Conservation (phyloP, 805 yeast genomes). For the Phaffomyces antillensis region DNA sequence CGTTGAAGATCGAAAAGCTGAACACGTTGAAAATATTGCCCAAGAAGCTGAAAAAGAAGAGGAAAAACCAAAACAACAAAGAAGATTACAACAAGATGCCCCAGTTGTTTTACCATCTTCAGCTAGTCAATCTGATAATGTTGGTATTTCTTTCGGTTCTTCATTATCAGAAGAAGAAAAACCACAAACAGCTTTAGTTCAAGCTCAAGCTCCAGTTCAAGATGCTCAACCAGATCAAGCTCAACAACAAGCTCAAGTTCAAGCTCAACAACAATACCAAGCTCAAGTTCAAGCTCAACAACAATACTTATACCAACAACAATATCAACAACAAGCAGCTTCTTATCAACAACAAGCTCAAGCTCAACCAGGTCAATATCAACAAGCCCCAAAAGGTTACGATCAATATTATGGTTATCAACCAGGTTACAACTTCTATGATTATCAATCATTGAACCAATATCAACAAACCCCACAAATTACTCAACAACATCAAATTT, state of each 20-base stretch:
- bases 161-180: slow-evolving; percentile 35
- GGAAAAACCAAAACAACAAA: slow-evolving; percentile 25
- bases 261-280: slow-evolving; percentile 10
- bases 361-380: slow-evolving; percentile 9
- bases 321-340: slow-evolving; percentile 9
- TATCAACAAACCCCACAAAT: slow-evolving; percentile 11
- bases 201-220: slow-evolving; percentile 1
- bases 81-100: slow-evolving; percentile 33
- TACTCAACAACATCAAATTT: slow-evolving; percentile 8
- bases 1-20: slow-evolving; percentile 16
- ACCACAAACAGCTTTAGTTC: slow-evolving; percentile 3
- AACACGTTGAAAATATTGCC: slow-evolving; percentile 12
- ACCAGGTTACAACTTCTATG: slow-evolving; percentile 9
- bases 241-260: slow-evolving; percentile 16
- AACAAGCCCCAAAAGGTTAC: slow-evolving; percentile 26
- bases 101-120: slow-evolving; percentile 50
- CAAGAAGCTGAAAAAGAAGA: slow-evolving; percentile 12
- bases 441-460: slow-evolving; percentile 11
- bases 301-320: slow-evolving; percentile 6
- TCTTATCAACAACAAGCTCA: slow-evolving; percentile 15
- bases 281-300: slow-evolving; percentile 13
- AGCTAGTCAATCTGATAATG: slow-evolving; percentile 25
- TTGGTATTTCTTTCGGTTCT: slow-evolving; percentile 60
- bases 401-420: slow-evolving; percentile 23
- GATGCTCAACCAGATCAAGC: slow-evolving; percentile 16